Evolutionary conservation across 371 early-diverging fungal genomes (phyloP), one percentile per base, ranked within the genome.

Genomic region (Mucor velutinosus): DNA sequence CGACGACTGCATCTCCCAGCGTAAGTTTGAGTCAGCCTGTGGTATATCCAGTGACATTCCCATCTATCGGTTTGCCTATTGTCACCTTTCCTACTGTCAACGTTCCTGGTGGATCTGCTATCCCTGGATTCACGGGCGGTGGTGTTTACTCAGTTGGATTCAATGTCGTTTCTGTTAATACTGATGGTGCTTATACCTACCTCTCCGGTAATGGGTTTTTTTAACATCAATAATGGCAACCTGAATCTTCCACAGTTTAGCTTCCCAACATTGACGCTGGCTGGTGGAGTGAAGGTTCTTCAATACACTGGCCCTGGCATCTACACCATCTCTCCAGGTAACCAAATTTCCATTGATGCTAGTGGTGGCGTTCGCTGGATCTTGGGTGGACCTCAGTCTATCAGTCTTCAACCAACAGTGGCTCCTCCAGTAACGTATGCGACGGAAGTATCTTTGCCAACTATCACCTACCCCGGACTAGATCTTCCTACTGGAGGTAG

Each of bases 121-220:
- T 65, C 2, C 17, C 49, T 25, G 41, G 43, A 14, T 66, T 30
- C 21, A 39, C 29, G 7, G 67, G 67, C 32, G 55, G 61, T 6
- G 67, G 67, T 23, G 43, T 30, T 19, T 66, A 66, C 23, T 56
- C 67, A 14, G 32, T 58, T 35, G 39, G 53, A 21, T 43, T 32
- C n/a, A 15, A 27, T 55, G 45, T 60, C 23, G 19, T 60, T 10
- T 53, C 43, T 33, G 35, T 66, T 21, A 15, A 4, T 32, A 4
- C 64, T 57, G 8, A n/a, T 11, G 55, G 57, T 30, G 17, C 5
- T 14, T 55, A 56, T 19, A 41, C 56, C 4, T 55, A 25, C 21
- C 17, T 64, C 17, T 11, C 32, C 4, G 43, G 56, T 17, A 39
- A 7, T 41, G 43, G 57, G 29, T 43, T 43, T 15, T 15, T 43